Conservation (phyloP, 352 stramenopile species). For the Pythium diclinum region DNA sequence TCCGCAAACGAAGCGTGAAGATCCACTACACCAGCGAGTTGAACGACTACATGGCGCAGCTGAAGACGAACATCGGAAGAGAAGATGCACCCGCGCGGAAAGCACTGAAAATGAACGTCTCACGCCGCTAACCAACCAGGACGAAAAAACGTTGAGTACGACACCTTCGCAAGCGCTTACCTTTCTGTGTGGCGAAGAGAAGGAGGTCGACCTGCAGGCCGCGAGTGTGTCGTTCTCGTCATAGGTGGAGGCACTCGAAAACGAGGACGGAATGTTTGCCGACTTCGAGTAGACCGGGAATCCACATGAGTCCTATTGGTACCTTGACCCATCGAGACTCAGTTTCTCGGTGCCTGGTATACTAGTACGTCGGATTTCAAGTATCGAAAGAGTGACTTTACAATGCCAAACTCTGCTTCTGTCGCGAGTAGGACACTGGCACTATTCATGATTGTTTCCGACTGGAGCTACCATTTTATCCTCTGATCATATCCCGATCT, state of each 20-base stretch:
- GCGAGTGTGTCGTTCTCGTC: slow-evolving; percentile 54
- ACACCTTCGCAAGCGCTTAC: slow-evolving; percentile 44
- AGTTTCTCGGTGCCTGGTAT: too few species aligned
- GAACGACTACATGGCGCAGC: slow-evolving; percentile 60
- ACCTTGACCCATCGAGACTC: too few species aligned
- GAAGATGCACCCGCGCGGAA: slow-evolving; percentile 48
- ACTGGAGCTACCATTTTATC: too few species aligned
- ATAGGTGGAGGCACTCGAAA: slow-evolving; percentile 54
- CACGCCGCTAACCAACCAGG: slow-evolving; percentile 47
- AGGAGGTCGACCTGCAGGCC: slow-evolving; percentile 36
- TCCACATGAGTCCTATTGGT: too few species aligned
- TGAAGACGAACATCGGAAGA: slow-evolving; percentile 45
- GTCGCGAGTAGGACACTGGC: too few species aligned
- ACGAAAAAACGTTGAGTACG: slow-evolving; percentile 56
- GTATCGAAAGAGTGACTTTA: too few species aligned
- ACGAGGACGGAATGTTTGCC: slow-evolving; percentile 81
- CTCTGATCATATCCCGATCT: too few species aligned
- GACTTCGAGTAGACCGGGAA: slow-evolving; percentile 81
- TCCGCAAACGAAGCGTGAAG: slow-evolving; percentile 63
- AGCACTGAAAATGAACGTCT: slow-evolving; percentile 50
- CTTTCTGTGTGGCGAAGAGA: slow-evolving; percentile 65
- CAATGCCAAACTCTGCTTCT: too few species aligned
- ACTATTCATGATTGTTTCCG: too few species aligned
- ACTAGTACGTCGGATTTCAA: too few species aligned
- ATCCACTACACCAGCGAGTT: slow-evolving; percentile 75